Percentiles rank a stretch among this genome's conserved stretches.
These are phyloP conservation scores for Trichoderma virens DNA, from an alignment of 495 filamentous ascomycete species.

Conservation along the genomic window DNA sequence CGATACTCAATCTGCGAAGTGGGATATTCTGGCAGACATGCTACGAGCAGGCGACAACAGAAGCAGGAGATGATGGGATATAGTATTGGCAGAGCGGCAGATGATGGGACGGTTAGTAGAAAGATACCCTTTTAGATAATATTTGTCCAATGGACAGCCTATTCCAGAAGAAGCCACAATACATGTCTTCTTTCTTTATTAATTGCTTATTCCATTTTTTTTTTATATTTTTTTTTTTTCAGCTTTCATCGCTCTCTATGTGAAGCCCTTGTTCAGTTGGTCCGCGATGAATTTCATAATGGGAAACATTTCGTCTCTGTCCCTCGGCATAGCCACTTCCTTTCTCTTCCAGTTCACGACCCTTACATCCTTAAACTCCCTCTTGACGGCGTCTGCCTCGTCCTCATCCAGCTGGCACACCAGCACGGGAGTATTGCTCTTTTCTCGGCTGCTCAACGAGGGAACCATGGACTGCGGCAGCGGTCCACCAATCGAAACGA, in stretches of 20 bases:
- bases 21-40: conserved; percentile 54
- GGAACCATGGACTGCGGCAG: conserved; percentile 50
- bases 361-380: conserved; percentile 64
- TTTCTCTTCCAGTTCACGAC: conserved; percentile 62
- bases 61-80: neutral
- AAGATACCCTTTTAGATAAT: too few species aligned
- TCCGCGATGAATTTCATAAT: conserved; percentile 90
- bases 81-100: neutral
- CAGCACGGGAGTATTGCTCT: conserved; percentile 64
- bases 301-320: conserved; percentile 79
- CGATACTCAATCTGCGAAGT: conserved; percentile 40
- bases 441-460: conserved; percentile 33
- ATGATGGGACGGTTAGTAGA: too few species aligned
- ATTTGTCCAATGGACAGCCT: neutral
- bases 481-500: conserved; percentile 69
- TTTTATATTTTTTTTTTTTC: neutral
- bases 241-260: conserved; percentile 2
- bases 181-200: neutral
- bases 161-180: neutral
- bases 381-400: conserved; percentile 53
- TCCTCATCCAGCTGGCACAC: conserved; percentile 60
- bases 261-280: conserved; percentile 40
- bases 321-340: conserved; percentile 78
- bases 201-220: neutral
- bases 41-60: conserved; percentile 36